phyloP scores from a whole-genome alignment of 108 stramenopile species.

The Cylindrotheca closterium region DNA sequence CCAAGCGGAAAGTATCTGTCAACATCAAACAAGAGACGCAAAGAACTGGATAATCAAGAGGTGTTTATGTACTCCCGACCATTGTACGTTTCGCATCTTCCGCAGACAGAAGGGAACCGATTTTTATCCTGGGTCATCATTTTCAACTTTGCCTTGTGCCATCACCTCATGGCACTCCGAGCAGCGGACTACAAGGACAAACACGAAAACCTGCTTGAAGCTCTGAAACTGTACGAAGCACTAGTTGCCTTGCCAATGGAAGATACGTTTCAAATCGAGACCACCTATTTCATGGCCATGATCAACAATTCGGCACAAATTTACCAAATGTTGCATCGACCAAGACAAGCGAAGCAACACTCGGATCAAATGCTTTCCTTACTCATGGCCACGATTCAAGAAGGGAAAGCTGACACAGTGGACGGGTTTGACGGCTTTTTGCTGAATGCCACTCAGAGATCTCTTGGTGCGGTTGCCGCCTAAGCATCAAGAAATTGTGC shows the following conservation, averaged over 20 bases:
- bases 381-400: not conserved
- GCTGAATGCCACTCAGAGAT: not conserved
- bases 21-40: not conserved
- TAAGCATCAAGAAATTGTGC: not conserved
- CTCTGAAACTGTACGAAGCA: conserved; percentile 1
- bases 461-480: not conserved
- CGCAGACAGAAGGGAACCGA: not conserved
- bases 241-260: conserved; percentile 6
- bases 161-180: conserved; percentile 13
- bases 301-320: conserved; percentile 12
- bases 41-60: not conserved
- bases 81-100: not conserved
- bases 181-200: not conserved
- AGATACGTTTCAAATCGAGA: not conserved
- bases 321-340: not conserved
- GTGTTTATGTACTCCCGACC: conserved; percentile 3
- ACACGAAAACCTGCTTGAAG: not conserved
- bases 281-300: conserved; percentile 7
- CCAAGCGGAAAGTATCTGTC: too few species aligned
- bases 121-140: conserved; percentile 1
- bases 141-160: conserved; percentile 6
- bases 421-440: conserved; percentile 10
- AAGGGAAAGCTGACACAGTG: not conserved
- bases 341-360: not conserved
- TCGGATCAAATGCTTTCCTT: conserved; percentile 4